Base-by-base conservation (phyloP, 2,329 filamentous ascomycete genomes). In the Penicillium sp. region DNA sequence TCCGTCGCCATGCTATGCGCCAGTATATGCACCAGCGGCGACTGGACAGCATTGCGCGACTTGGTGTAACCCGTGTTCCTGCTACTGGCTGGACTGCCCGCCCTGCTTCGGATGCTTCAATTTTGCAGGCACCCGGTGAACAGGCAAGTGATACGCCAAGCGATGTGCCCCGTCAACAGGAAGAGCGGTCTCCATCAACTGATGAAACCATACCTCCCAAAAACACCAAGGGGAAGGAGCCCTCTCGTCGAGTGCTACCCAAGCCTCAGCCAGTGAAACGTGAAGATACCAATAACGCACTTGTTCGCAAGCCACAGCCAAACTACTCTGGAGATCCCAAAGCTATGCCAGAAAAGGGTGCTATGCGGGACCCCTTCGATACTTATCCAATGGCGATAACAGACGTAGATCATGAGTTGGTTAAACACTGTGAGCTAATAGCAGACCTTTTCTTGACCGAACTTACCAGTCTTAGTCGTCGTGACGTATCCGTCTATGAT, bases 1-100 rank as follows among this genome's bases (percentile, higher is more conserved):
- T 75, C 44, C 73, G 73, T 23, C 73, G 73, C 31, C 72, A 75
- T 75, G 73, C 72, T n/a, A 75, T 75, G 73, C 72, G 72, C 46
- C 72, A 74, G 62, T 74, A 75, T 62, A 73, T 75, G 68, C 72
- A 72, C 49, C 69, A 74, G 61, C 69, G 73, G 35, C 73, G 73
- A 23, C 64, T 73, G 46, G 72, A 75, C 56, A 70, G 73, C 53
- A 75, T 75, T 58, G 71, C 72, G 56, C 69, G 73, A 23, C 58
- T 75, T 9, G 73, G 71, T 45, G 69, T 71, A n/a, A 67, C 71
- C 52, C 70, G 72, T 51, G 64, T 67, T 21, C 67, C 69, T 50
- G 63, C 69, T 44, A 60, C 68, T 26, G 69, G 68, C 19, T 74
- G 73, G 73, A 56, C 64, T 48, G 53, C 58, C 41, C 66, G 69